Conservation (phyloP, 2,329 filamentous ascomycete genomes). For the Diplocarpon mali region DNA sequence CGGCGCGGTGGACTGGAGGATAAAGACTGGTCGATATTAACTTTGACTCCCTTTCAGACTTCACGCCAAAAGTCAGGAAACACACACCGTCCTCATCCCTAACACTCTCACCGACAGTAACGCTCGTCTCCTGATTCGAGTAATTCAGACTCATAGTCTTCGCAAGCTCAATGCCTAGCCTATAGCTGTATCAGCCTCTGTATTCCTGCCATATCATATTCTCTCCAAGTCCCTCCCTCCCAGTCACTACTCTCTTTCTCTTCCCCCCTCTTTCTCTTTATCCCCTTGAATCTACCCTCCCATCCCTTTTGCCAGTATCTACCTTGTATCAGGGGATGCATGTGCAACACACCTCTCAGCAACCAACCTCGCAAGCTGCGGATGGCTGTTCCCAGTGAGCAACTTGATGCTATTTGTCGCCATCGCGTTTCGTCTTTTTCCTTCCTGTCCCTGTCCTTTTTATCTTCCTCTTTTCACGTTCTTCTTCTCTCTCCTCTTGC, state of each 20-base stretch:
- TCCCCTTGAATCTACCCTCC: not conserved
- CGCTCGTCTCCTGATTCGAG: slow-evolving; percentile 78
- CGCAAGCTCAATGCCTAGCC: slow-evolving; percentile 65
- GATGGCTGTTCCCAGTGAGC: slow-evolving; percentile 65
- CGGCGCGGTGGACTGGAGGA: slow-evolving; percentile 86
- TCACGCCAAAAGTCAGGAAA: not conserved
- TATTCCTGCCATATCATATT: not conserved
- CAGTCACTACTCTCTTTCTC: not conserved
- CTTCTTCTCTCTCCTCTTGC: too few relatives aligned
- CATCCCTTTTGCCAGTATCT: not conserved
- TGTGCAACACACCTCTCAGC: slow-evolving; percentile 18
- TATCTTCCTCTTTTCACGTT: too few relatives aligned
- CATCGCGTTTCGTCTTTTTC: slow-evolving; percentile 34
- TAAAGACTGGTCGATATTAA: slow-evolving; percentile 55
- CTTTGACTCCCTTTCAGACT: not conserved
- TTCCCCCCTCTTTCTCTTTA: not conserved
- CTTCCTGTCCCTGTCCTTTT: not conserved
- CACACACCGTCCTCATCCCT: slow-evolving; percentile 76
- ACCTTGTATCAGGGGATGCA: not conserved
- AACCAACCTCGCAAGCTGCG: slow-evolving; percentile 58
- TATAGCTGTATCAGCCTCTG: slow-evolving; percentile 25
- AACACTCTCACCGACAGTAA: slow-evolving; percentile 92
- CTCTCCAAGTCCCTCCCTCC: not conserved
- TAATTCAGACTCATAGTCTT: slow-evolving; percentile 76
- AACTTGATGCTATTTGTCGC: slow-evolving; percentile 65